Evolutionary conservation across 306 rosid genomes (phyloP).

Genomic region (Sesbania bispinosa): DNA sequence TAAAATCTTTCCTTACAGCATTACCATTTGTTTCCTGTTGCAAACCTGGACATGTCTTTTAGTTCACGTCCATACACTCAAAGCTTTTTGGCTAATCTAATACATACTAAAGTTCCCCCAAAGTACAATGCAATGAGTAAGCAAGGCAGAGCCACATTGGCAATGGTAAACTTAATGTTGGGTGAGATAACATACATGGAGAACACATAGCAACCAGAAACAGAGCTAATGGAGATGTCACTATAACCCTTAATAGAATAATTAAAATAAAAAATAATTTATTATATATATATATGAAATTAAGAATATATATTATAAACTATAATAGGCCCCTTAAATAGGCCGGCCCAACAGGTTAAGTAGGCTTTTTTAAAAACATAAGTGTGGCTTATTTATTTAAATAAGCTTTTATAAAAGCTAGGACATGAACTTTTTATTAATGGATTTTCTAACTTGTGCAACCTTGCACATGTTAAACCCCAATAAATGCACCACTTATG

Average conservation of each 20-base stretch:
- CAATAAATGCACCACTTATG: too few species aligned
- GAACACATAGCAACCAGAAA: slow-evolving; percentile 18
- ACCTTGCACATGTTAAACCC: too few species aligned
- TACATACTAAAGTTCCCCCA: background rate
- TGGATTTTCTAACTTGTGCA: too few species aligned
- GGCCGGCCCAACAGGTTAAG: too few species aligned
- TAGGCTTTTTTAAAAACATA: too few species aligned
- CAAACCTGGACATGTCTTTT: background rate
- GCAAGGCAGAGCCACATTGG: background rate
- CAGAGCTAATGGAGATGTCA: background rate
- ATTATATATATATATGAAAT: too few species aligned
- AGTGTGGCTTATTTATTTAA: too few species aligned
- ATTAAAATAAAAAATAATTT: too few species aligned
- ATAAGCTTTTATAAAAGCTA: too few species aligned
- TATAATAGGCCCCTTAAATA: too few species aligned
- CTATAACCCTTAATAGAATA: slow-evolving; percentile 15
- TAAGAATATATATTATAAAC: too few species aligned
- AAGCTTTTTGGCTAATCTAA: slow-evolving; percentile 12
- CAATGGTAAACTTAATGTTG: background rate
- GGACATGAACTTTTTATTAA: too few species aligned
- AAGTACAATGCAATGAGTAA: background rate
- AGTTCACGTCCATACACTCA: background rate
- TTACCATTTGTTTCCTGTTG: slow-evolving; percentile 19
- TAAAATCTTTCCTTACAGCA: background rate
- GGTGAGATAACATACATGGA: slow-evolving; percentile 18